Base-by-base conservation (phyloP, 495 filamentous ascomycete genomes). In the Amphirosellinia nigrospora region DNA sequence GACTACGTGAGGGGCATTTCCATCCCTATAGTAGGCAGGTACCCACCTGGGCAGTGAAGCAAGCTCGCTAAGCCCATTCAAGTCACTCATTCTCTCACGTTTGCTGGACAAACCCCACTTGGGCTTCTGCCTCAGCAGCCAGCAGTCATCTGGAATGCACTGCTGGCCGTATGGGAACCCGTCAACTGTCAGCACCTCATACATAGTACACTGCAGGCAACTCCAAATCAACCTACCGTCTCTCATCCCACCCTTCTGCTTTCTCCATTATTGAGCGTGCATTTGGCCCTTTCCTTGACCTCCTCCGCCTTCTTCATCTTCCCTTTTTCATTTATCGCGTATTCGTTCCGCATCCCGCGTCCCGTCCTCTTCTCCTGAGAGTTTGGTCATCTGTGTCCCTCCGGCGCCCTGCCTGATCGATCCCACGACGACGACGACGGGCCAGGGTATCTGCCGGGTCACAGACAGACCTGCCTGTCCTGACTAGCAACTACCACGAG, bases 401-500 rank as follows among this genome's bases (percentile, higher is more conserved):
- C 8, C 36, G n/a, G 13, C 36, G 34, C 3, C 4, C 36, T 61
- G 58, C 58, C 58, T 61, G 36, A 41, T 6, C 58, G n/a, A 39
- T 16, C 28, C 21, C n/a, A 26, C 58, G n/a, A 39, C n/a, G 58
- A 21, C 21, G 9, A 26, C 58, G n/a, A 39, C n/a, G 58, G 36
- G 34, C 9, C 32, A n/a, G 23, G 34, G 34, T 36, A 5, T 58
- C 36, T 58, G 30, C 55, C 21, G 32, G 55, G 55, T 32, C n/a
- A 21, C 32, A 30, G 32, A 21, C 32, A 30, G 32, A 21, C 19
- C 58, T 23, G 21, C 34, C 41, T 32, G 15, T 19, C 34, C 15
- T 10, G 55, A 43, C 56, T 15, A 69, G 30, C 45, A 43, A 43
- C 56, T 15, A 69, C n/a, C 45, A 58, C 56, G 58, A 53, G 19